A percentile compares a stretch with the other conserved stretches of the same genome.
phyloP scores from a whole-genome alignment of 441 rosid species.

The Viola pubescens region DNA sequence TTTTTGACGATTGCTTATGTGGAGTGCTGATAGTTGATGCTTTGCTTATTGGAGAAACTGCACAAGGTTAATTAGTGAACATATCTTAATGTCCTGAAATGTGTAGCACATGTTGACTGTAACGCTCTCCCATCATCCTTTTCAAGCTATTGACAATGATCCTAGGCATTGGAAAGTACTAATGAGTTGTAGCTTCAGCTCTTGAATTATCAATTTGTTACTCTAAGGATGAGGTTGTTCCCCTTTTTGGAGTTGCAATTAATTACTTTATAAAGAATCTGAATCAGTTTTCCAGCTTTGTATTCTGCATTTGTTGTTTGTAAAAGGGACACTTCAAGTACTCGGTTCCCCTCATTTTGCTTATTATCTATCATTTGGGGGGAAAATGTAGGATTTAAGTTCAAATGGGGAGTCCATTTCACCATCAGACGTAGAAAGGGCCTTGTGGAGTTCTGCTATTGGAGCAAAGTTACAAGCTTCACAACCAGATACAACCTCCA shows the following conservation, averaged over 20 bases:
- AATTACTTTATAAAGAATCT: too few relatives aligned
- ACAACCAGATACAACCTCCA: slow-evolving; percentile 15
- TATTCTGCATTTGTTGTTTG: neutral
- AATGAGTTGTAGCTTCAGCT: too few relatives aligned
- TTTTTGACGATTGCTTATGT: neutral
- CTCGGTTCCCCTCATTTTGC: neutral
- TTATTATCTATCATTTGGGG: neutral
- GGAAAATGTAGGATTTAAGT: slow-evolving; percentile 50
- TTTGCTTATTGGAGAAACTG: neutral
- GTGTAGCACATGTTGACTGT: too few relatives aligned
- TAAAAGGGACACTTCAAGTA: slow-evolving; percentile 1
- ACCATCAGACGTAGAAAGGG: slow-evolving; percentile 73
- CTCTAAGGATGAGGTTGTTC: too few relatives aligned
- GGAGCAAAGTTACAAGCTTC: slow-evolving; percentile 35
- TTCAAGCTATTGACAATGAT: too few relatives aligned
- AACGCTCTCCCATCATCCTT: too few relatives aligned
- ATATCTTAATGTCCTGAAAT: too few relatives aligned
- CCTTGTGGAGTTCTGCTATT: slow-evolving; percentile 63
- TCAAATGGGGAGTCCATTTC: slow-evolving; percentile 41
- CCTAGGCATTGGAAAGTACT: too few relatives aligned
- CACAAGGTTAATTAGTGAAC: too few relatives aligned
- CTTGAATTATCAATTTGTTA: too few relatives aligned
- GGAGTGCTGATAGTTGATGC: neutral
- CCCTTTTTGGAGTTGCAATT: too few relatives aligned
- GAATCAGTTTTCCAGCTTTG: too few relatives aligned